A percentile compares a stretch with the other conserved stretches of the same genome.
Conservation (phyloP, 2,329 filamentous ascomycete genomes). For the Ilyonectria robusta region DNA sequence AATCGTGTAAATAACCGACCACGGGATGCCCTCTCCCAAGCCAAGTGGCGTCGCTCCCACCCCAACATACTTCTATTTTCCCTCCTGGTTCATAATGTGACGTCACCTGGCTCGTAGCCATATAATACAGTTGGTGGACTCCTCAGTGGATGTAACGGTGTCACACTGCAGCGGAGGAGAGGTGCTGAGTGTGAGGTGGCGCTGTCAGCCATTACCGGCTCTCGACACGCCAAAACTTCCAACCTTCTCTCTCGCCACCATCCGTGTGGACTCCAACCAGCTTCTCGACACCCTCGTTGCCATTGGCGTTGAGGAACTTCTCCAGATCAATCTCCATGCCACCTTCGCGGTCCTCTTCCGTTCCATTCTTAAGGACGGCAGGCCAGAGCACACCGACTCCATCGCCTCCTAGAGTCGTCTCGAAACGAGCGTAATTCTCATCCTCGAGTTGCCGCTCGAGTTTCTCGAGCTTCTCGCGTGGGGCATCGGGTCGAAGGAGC, state of each 20-base stretch:
- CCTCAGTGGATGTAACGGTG: slow-evolving; percentile 19
- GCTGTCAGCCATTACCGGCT: slow-evolving; percentile 49
- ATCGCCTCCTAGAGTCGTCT: slow-evolving; percentile 91
- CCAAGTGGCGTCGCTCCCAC: slow-evolving; percentile 36
- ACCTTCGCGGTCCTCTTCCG: slow-evolving; percentile 81
- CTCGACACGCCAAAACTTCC: slow-evolving; percentile 88
- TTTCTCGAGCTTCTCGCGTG: slow-evolving; percentile 68
- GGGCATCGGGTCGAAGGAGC: slow-evolving; percentile 78
- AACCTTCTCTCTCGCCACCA: slow-evolving; percentile 79
- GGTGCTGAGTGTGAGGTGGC: slow-evolving; percentile 14
- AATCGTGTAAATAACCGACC: slow-evolving; percentile 43
- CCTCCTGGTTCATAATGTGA: slow-evolving; percentile 39
- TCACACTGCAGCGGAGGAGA: slow-evolving; percentile 13
- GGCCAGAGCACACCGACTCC: slow-evolving; percentile 96
- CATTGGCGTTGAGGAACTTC: slow-evolving; percentile 83
- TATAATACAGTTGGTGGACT: slow-evolving; percentile 39
- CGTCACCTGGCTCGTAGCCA: slow-evolving; percentile 41
- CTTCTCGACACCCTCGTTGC: slow-evolving; percentile 86
- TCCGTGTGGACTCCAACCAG: slow-evolving; percentile 85
- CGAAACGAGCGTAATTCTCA: slow-evolving; percentile 87
- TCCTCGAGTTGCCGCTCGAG: slow-evolving; percentile 76
- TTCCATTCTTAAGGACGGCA: slow-evolving; percentile 88
- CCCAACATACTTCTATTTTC: slow-evolving; percentile 33
- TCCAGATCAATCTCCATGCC: slow-evolving; percentile 95
- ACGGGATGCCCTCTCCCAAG: slow-evolving; percentile 36